Evolutionary conservation across 495 filamentous ascomycete genomes (phyloP), one percentile per base, ranked within the genome.

Genomic region (Penicillium argentinense): DNA sequence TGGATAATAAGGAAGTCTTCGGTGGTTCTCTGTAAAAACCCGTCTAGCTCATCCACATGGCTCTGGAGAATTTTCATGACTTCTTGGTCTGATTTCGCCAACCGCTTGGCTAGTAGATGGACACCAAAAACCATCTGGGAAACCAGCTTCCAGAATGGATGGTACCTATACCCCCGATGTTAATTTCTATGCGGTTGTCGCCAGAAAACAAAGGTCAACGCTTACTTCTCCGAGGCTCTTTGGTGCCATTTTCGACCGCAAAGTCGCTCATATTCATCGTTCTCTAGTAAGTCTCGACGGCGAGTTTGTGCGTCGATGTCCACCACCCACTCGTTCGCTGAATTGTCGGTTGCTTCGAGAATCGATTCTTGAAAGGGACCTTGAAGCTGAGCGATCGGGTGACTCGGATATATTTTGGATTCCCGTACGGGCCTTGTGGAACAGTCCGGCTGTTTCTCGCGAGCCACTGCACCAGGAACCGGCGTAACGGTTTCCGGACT

Each of bases 71-170:
- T 97, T 34, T 80, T 83, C 53, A 96, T 82, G 12, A 97, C 92
- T 49, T 91, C 83, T 13, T 80, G 75, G 29, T 97, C 86, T 46
- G 88, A 91, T 66, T 89, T 96, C 13, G 93, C 92, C 51, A 95
- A 79, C 37, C 82, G 80, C 55, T 91, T 84, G 25, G 92, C 83
- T 24, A 98, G 72, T 9, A 98, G 77, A 68, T 97, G 88, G 23
- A 97, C 82, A 21, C 95, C 93, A 63, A 97, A 98, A 0, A 86
- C 85, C 56, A 97, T 91, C 60, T 98, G 93, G 6, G 93, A 85
- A 57, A 91, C 79, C 40, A 97, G 76, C 68, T 96, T 95, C 78
- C 85, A 86, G 28, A 98, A 73, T 46, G 91, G 88, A 68, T 98
- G 93, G 56, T 87, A 83, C 48, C 75, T 74, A 47, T 38, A 7